A percentile compares a stretch with the other conserved stretches of the same genome.
Evolutionary conservation across 1,139 yeast species (phyloP).

Genomic region (Kodamaea alishanica): DNA sequence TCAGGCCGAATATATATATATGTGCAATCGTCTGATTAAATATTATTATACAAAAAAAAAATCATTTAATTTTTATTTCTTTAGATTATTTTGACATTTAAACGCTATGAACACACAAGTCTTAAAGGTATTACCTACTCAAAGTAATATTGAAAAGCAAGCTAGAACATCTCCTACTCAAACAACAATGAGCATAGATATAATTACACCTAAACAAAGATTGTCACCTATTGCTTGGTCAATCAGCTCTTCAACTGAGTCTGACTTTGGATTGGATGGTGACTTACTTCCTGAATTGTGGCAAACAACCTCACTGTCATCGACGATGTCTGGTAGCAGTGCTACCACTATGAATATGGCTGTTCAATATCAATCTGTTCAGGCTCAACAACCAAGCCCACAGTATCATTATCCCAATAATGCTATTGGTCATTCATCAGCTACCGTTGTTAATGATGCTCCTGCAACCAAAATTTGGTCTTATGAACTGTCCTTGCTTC

Average conservation of each 20-base stretch:
- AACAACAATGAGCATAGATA: slow-evolving; percentile 5
- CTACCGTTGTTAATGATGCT: no score
- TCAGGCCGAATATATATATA: no score
- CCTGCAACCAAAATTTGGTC: not conserved
- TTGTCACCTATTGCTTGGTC: slow-evolving; percentile 17
- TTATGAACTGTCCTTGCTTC: slow-evolving; percentile 21
- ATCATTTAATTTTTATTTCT: no score
- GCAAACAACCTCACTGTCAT: slow-evolving; percentile 20
- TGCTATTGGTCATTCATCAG: no score
- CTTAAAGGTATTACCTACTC: not conserved
- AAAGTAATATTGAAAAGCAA: not conserved
- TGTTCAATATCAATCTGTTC: not conserved
- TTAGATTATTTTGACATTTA: no score
- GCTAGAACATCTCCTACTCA: no score
- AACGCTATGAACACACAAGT: slow-evolving; percentile 1
- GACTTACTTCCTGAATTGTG: slow-evolving; percentile 38
- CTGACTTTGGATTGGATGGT: slow-evolving; percentile 19
- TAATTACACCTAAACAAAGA: slow-evolving; percentile 3
- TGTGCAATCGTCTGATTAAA: no score
- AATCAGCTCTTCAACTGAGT: slow-evolving; percentile 22
- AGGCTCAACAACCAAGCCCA: no score
- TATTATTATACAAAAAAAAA: no score
- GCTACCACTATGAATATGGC: slow-evolving; percentile 5
- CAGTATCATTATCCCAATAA: no score
- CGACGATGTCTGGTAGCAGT: slow-evolving; percentile 5